Base-by-base conservation (phyloP, 352 stramenopile species). In the Globisporangium irregulare region DNA sequence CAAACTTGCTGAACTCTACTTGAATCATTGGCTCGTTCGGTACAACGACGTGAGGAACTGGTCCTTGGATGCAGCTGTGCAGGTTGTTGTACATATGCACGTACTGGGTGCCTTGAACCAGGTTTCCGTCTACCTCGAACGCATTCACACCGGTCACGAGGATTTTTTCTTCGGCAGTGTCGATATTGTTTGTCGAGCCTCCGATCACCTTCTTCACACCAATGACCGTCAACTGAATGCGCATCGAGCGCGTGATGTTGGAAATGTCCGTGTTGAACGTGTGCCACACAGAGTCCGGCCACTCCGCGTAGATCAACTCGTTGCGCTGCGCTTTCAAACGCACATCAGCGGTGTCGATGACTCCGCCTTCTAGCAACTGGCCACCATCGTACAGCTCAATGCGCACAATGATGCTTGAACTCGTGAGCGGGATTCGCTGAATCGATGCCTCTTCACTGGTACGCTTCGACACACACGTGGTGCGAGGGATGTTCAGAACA, bases 81-180 rank as follows among this genome's bases (percentile, higher is more conserved):
- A 94, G 53, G 67, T 94, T 95, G 76, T 90, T 91, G 67, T 89
- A 80, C 87, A 95, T 93, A 61, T 82, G 78, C 24, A 90, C 77
- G 68, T 94, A 95, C 29, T 87, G 84, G 10, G 77, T 71, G 20
- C 87, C 85, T 59, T 94, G 85, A 2, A 71, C 72, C 5, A 95
- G 72, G 59, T 70, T 72, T 32, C 85, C 85, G 64, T 94, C 84
- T 24, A 95, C 86, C 24, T 94, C 84, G 25, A 95, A 95, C 1
- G 81, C 82, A 65, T 95, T 95, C 66, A 95, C 71, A 14, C 87
- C 87, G 0, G 86, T 93, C 29, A 91, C 82, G 3, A 95, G 74
- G 68, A 95, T 92, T 24, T 78, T 87, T 68, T 95, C 87, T 59
- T 90, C 81, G 1, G 66, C 64, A 0, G 61, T 56, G 25, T 83